These are phyloP conservation scores for Fusarium nelsonii DNA, from an alignment of 2,329 filamentous ascomycete species.

Conservation along the genomic window DNA sequence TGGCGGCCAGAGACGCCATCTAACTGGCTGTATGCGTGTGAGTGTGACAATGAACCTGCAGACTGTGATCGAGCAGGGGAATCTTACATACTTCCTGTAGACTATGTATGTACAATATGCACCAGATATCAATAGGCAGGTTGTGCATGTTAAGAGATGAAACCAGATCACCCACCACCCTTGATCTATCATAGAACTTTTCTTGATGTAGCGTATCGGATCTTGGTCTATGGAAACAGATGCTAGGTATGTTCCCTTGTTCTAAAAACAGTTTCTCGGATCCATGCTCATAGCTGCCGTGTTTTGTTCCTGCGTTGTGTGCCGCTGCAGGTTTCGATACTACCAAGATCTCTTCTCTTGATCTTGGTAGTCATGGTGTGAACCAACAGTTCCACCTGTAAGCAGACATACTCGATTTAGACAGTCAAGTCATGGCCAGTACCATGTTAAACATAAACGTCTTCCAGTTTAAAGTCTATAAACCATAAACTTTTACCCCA, in stretches of 20 bases:
- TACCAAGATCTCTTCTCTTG: constrained; percentile 12
- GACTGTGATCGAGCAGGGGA: constrained; percentile 29
- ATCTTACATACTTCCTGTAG: constrained; percentile 2
- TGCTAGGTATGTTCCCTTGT: not conserved
- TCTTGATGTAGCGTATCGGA: not conserved
- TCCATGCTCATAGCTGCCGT: constrained; percentile 9
- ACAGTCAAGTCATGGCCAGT: not conserved
- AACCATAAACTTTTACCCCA: not conserved
- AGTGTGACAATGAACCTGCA: constrained; percentile 31
- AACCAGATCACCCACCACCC: not conserved
- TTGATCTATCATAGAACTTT: not conserved
- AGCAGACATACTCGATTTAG: not conserved
- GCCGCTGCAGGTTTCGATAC: constrained; percentile 1
- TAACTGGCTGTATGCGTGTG: constrained; percentile 38
- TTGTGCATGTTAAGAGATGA: not conserved
- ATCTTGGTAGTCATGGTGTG: constrained; percentile 13
- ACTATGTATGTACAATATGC: not conserved
- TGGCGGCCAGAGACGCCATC: constrained; percentile 22
- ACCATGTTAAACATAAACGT: not conserved
- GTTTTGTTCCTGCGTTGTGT: constrained; percentile 17
- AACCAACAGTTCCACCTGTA: constrained; percentile 11
- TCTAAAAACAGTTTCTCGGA: constrained; percentile 29
- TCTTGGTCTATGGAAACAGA: not conserved
- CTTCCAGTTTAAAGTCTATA: too few relatives aligned
- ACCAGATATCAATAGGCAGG: not conserved